Conservation (phyloP, 208 protist species). For the Leishmania tropica region DNA sequence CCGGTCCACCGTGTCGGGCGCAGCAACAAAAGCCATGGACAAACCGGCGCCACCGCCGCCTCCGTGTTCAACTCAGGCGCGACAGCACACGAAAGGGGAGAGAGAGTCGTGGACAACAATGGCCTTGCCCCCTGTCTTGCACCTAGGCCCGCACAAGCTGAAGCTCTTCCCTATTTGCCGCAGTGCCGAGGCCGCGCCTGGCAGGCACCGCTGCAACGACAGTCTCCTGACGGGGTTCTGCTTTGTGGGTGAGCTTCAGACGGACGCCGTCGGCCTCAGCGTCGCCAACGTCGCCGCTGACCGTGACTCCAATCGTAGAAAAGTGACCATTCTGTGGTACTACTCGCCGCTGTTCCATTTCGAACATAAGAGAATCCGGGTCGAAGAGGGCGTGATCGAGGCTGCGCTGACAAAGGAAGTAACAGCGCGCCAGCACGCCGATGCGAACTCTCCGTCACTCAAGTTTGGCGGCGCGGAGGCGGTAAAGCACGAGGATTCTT, state of each 20-base stretch:
- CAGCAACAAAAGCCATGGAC: not conserved
- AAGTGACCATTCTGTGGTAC: slow-evolving; percentile 44
- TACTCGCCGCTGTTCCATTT: slow-evolving; percentile 70
- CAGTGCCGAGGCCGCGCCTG: slow-evolving; percentile 3
- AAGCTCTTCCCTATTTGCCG: slow-evolving; percentile 16
- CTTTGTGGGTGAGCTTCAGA: slow-evolving; percentile 62
- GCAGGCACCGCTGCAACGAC: slow-evolving; percentile 31
- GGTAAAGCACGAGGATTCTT: not conserved
- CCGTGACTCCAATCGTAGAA: not conserved
- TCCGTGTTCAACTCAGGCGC: not conserved
- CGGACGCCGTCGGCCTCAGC: not conserved
- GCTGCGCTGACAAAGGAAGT: slow-evolving; percentile 25
- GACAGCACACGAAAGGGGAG: too few species aligned
- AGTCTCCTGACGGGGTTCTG: slow-evolving; percentile 42
- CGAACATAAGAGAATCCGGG: slow-evolving; percentile 65
- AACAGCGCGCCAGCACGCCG: not conserved
- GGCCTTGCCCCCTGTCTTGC: slow-evolving; percentile 17
- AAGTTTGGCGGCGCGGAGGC: not conserved
- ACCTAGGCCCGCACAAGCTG: slow-evolving; percentile 19
- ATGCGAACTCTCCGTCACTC: not conserved
- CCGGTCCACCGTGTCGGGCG: not conserved
- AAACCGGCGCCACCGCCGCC: not conserved
- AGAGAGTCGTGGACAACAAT: not conserved
- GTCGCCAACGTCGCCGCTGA: not conserved
- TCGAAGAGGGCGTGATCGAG: slow-evolving; percentile 65